A percentile compares a stretch with the other conserved stretches of the same genome.
Conservation (phyloP, 306 rosid genomes). For the Quercus suber region DNA sequence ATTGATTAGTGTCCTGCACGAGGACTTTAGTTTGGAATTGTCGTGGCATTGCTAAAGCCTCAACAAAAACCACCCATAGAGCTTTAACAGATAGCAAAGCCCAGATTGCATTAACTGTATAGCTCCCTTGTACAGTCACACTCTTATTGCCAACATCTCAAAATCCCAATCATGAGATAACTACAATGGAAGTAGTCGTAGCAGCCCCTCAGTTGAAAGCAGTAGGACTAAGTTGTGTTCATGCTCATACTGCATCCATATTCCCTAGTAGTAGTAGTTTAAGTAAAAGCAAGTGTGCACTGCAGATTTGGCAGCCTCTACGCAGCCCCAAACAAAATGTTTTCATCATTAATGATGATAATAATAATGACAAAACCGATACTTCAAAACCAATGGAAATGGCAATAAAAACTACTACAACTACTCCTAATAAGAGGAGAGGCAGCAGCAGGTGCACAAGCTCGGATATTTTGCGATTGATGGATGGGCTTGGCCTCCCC, state of each 20-base stretch:
- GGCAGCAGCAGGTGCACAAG: constrained; percentile 18
- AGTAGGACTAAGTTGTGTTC: background rate
- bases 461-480: constrained; percentile 40
- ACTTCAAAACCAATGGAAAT: constrained; percentile 8
- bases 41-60: no score
- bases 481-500: constrained; percentile 41
- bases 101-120: no score
- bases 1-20: no score
- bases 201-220: background rate
- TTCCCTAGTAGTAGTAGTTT: background rate
- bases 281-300: background rate
- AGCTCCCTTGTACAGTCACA: no score
- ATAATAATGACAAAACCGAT: background rate
- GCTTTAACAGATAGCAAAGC: no score
- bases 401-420: background rate
- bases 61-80: no score
- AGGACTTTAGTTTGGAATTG: no score
- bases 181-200: no score
- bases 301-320: constrained; percentile 18
- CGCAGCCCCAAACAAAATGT: constrained; percentile 16
- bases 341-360: background rate
- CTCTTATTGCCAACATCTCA: no score
- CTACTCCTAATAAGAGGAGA: background rate
- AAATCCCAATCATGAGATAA: no score
- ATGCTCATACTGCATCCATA: background rate